Evolutionary conservation across 192 early-diverging fungal genomes (phyloP), one percentile per base, ranked within the genome.

Genomic region (Coemansia sp.): DNA sequence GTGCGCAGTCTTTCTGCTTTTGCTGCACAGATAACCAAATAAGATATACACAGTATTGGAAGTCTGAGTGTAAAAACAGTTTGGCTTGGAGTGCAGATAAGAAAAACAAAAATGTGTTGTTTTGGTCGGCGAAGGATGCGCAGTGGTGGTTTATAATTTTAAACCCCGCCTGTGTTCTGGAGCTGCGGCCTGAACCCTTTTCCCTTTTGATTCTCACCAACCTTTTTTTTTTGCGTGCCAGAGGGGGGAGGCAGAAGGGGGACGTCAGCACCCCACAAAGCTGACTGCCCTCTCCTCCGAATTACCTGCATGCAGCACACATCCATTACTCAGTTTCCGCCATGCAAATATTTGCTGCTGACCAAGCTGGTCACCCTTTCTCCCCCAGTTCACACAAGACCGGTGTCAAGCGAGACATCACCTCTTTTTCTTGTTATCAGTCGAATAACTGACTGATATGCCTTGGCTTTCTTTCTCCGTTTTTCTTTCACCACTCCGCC

Each of bases 301-400:
- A 64, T 64, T 64, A 64, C 63, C 31, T 32, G 20, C 57, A 29
- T 33, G 20, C 61, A 53, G 25, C 63, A 64, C 55, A 54, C 63
- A 64, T 55, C 24, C 54, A 55, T 55, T 55, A 55, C 27, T 27
- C 22, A 14, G 24, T 57, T 25, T 25, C 59, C 59, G 36, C 59
- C 33, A 60, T 60, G 33, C 59, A 60, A 60, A 24, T 27, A 32
- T 21, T 60, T 33, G 33, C 33, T 60, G 59, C 30, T 39, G 59
- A 46, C 39, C 39, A 46, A 14, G 11, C 17, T 46, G 39, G 33
- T 39, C 33, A 33, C 31, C 57, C n/a, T 25, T 39, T 14, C 17
- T 60, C 59, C 33, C 42, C n/a, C 20, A 36, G 59, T 27, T 54
- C 53, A 27, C 53, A 25, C 25, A 25, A 54, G 25, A 54, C 39